Conservation (phyloP, 805 yeast species). For the Yarrowia divulgata region DNA sequence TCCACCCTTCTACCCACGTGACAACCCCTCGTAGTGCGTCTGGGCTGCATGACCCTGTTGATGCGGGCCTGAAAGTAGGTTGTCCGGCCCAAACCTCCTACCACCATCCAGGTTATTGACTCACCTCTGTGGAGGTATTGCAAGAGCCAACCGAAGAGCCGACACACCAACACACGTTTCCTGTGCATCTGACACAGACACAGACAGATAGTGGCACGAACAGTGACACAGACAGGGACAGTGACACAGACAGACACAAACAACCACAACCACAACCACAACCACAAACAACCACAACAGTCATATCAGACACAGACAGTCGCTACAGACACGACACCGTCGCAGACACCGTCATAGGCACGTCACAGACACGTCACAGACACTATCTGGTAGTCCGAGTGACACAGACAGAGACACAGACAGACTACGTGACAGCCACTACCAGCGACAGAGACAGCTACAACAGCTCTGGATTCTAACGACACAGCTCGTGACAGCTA, state of each 20-base stretch:
- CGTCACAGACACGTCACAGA: background rate
- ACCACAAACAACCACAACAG: too few species aligned
- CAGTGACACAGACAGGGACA: background rate
- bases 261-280: too few species aligned
- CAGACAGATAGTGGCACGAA: background rate
- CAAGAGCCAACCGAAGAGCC: background rate
- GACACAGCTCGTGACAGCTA: too few species aligned
- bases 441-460: background rate
- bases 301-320: too few species aligned
- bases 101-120: constrained; percentile 18
- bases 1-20: constrained; percentile 3
- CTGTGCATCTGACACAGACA: background rate
- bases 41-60: constrained; percentile 28
- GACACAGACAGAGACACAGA: too few species aligned
- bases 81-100: constrained; percentile 13
- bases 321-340: background rate
- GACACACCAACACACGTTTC: background rate
- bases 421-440: too few species aligned
- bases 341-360: background rate
- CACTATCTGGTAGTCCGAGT: too few species aligned
- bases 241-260: background rate
- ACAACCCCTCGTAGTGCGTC: constrained; percentile 18
- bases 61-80: constrained; percentile 33
- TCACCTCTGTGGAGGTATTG: background rate
- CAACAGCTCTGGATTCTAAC: too few species aligned